Base-by-base conservation (phyloP, 1,284 basidiomycete genomes). In the Apiotrichum sp. region DNA sequence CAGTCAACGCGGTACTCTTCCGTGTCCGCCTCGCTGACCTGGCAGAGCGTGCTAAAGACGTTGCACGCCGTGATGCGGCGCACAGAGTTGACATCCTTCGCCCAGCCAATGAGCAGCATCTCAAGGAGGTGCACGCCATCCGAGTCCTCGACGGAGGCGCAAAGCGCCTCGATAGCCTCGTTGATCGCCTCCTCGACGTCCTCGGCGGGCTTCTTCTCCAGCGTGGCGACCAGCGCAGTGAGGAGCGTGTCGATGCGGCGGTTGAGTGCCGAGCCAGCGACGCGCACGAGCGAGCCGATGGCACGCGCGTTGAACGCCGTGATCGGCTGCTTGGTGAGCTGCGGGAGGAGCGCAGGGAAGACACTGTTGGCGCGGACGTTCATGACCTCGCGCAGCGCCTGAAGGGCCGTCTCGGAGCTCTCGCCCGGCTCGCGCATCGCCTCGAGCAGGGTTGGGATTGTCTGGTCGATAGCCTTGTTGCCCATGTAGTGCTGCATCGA, bases 341-440 rank as follows among this genome's bases (percentile, higher is more conserved):
- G 93, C 0, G 95, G 96, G 50, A 98, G 90, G 53, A 98, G 80
- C n/a, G 96, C 89, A 0, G 96, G 96, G 88, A 98, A 98, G 50
- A 99, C 93, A 11, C 89, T 93, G 46, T 86, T 82, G 10, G 93
- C 89, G 50, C 91, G 88, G 66, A 92, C 90, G 66, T 81, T 84
- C 90, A 95, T 95, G 62, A 98, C 90, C 78, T 98, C 96, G 64
- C 84, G 86, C 50, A 98, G 78, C 1, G 96, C 96, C 47, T 80
- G 76, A 67, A 99, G 80, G 10, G 96, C 93, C n/a, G 95, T 97
- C 34, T 91, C 93, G 13, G 93, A 95, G 36, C 86, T 85, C 65
- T 87, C 88, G 8, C 91, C 92, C 22, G 90, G 88, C 73, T 91
- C 87, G 34, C 89, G 85, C 48, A 99, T 85, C 3, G 96, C 93